phyloP scores from a whole-genome alignment of 2,329 filamentous ascomycete species.

The Trichophyton simii region DNA sequence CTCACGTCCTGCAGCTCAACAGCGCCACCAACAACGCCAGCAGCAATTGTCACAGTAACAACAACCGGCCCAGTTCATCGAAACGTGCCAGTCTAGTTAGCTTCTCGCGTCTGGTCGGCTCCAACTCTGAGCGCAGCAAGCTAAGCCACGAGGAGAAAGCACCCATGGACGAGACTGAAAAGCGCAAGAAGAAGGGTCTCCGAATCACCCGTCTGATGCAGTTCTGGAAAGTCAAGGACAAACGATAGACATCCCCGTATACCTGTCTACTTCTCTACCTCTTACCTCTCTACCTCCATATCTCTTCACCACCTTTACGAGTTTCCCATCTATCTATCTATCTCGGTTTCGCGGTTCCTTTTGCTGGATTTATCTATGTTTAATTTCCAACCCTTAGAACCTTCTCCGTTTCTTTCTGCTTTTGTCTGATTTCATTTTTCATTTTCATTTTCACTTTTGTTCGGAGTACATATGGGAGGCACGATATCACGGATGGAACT shows the following conservation, averaged over 20 bases:
- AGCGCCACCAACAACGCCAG: slow-evolving; percentile 27
- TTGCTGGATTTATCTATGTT: neutral
- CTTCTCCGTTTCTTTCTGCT: neutral
- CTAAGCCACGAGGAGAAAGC: slow-evolving; percentile 35
- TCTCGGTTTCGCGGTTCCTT: neutral
- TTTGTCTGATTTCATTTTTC: slow-evolving; percentile 1
- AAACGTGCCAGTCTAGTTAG: slow-evolving; percentile 39
- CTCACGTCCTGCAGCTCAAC: slow-evolving; percentile 27
- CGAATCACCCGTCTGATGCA: slow-evolving; percentile 38
- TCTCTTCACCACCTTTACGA: neutral
- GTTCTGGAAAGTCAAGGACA: slow-evolving; percentile 39
- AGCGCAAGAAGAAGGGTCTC: slow-evolving; percentile 34
- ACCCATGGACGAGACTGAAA: slow-evolving; percentile 26
- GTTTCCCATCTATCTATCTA: neutral
- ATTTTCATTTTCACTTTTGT: neutral
- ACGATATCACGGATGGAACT: slow-evolving; percentile 13
- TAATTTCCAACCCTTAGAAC: neutral
- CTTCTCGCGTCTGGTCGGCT: slow-evolving; percentile 35
- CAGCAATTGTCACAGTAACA: slow-evolving; percentile 25
- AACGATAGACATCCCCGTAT: slow-evolving; percentile 21
- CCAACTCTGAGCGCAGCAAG: slow-evolving; percentile 34
- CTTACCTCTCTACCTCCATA: neutral
- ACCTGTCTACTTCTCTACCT: neutral
- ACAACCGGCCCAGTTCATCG: slow-evolving; percentile 26
- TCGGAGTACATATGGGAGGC: slow-evolving; percentile 8